These are phyloP conservation scores for Pseudomonodictys pantanalensis DNA, from an alignment of 495 filamentous ascomycete species.

Conservation along the genomic window DNA sequence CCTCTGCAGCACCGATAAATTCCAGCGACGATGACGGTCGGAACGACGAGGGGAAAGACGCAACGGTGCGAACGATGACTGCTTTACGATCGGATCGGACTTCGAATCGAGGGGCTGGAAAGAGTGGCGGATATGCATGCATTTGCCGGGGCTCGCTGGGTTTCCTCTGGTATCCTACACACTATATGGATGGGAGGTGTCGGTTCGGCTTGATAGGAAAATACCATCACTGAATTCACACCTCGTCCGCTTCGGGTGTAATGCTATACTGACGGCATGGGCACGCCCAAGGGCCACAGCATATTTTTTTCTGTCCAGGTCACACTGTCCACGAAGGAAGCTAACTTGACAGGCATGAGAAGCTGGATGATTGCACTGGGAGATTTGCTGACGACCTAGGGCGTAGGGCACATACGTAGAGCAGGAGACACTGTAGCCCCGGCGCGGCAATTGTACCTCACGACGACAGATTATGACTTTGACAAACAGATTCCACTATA, in stretches of 20 bases:
- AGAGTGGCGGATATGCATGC: conserved; percentile 17
- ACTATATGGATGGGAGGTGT: conserved; percentile 4
- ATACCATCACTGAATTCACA: conserved; percentile 19
- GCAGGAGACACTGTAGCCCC: too few species aligned
- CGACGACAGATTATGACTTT: too few species aligned
- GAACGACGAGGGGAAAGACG: not conserved
- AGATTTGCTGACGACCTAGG: too few species aligned
- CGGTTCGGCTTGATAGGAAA: conserved; percentile 10
- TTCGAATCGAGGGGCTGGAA: not conserved
- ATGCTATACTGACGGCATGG: too few species aligned
- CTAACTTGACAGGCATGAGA: too few species aligned
- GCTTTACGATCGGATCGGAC: conserved; percentile 2
- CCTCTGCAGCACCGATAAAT: conserved; percentile 31
- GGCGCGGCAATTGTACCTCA: too few species aligned
- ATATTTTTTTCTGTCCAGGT: too few species aligned
- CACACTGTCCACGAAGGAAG: too few species aligned
- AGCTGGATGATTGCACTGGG: too few species aligned
- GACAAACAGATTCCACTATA: not conserved
- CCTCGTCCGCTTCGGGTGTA: not conserved
- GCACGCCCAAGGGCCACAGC: too few species aligned
- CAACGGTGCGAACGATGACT: conserved; percentile 10
- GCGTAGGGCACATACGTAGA: too few species aligned
- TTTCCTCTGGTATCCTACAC: conserved; percentile 6
- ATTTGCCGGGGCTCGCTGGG: conserved; percentile 18
- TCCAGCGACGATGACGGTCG: not conserved